Conservation (phyloP, 1,284 basidiomycete genomes). For the Irpex rosettiformis region DNA sequence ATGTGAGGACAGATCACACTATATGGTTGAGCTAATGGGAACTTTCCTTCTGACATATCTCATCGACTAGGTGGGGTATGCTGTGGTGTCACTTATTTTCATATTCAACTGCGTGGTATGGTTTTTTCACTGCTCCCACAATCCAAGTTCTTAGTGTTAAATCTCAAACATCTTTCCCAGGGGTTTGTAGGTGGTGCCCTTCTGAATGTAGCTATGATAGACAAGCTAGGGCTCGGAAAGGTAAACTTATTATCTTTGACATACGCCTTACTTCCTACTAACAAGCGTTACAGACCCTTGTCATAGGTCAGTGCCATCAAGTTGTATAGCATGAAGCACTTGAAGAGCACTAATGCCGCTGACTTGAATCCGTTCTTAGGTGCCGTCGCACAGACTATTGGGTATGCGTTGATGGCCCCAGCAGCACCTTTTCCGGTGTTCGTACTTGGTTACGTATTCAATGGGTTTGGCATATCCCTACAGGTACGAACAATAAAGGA, state of each 20-base stretch:
- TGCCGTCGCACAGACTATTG: slow-evolving; percentile 35
- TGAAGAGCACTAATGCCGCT: no score
- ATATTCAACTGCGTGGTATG: slow-evolving; percentile 48
- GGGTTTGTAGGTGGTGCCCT: slow-evolving; percentile 45
- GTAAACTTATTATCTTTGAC: slow-evolving; percentile 25
- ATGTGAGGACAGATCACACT: slow-evolving; percentile 25
- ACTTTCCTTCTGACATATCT: not conserved
- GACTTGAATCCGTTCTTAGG: slow-evolving; percentile 20
- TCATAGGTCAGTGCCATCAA: slow-evolving; percentile 18
- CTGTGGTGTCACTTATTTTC: slow-evolving; percentile 54
- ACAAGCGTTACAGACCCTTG: slow-evolving; percentile 20
- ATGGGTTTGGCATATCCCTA: slow-evolving; percentile 60
- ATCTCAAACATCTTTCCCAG: slow-evolving; percentile 29
- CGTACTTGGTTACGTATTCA: slow-evolving; percentile 52
- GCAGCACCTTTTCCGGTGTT: slow-evolving; percentile 64
- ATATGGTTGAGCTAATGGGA: not conserved
- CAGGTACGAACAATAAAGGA: slow-evolving; percentile 31
- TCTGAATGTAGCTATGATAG: slow-evolving; percentile 46
- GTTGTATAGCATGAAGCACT: not conserved
- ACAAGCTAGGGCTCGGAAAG: slow-evolving; percentile 54
- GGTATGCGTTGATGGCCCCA: slow-evolving; percentile 52
- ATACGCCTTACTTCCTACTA: not conserved
- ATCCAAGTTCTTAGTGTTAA: not conserved
- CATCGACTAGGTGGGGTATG: slow-evolving; percentile 34
- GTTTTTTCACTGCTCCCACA: slow-evolving; percentile 5